These are phyloP conservation scores for Phaeosphaeriaceae sp. DNA, from an alignment of 2,329 filamentous ascomycete species.

Conservation along the genomic window DNA sequence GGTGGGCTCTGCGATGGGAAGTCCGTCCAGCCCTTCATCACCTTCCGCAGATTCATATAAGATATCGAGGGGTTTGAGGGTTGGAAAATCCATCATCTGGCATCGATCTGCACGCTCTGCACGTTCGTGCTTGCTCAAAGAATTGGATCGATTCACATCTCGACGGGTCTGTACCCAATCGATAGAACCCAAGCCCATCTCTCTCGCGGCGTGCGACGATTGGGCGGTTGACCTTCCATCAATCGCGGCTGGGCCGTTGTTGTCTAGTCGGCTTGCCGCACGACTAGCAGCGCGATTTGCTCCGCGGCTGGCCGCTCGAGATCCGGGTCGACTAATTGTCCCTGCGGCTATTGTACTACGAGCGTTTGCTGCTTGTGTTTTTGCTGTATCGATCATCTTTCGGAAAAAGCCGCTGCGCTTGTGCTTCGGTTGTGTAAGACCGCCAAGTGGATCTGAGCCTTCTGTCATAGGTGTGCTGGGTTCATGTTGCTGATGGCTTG, in stretches of 20 bases:
- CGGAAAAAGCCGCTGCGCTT: conserved; percentile 89
- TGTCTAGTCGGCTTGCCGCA: conserved; percentile 38
- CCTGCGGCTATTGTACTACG: conserved; percentile 81
- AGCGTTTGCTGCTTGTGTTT: conserved; percentile 89
- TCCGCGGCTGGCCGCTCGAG: conserved; percentile 48
- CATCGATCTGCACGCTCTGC: conserved; percentile 86
- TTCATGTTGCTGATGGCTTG: conserved; percentile 48
- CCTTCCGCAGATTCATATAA: conserved; percentile 84
- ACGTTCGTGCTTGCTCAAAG: conserved; percentile 85
- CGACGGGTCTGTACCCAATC: conserved; percentile 98
- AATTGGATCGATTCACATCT: conserved; percentile 95
- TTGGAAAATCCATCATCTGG: conserved; percentile 90
- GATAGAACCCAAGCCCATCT: conserved; percentile 72
- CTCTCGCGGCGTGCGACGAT: conserved; percentile 60
- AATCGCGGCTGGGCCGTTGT: conserved; percentile 60
- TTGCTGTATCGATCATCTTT: conserved; percentile 91
- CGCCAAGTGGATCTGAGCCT: conserved; percentile 73
- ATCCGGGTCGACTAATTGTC: conserved; percentile 50
- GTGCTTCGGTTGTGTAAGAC: conserved; percentile 77
- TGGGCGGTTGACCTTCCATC: conserved; percentile 53
- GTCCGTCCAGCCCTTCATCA: conserved; percentile 85
- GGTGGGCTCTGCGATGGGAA: conserved; percentile 79
- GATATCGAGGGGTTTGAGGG: conserved; percentile 88
- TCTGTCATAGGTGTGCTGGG: conserved; percentile 67
- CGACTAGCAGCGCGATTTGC: conserved; percentile 48